Evolutionary conservation across 208 protist species (phyloP).

Genomic region (Acanthamoeba rhysodes): DNA sequence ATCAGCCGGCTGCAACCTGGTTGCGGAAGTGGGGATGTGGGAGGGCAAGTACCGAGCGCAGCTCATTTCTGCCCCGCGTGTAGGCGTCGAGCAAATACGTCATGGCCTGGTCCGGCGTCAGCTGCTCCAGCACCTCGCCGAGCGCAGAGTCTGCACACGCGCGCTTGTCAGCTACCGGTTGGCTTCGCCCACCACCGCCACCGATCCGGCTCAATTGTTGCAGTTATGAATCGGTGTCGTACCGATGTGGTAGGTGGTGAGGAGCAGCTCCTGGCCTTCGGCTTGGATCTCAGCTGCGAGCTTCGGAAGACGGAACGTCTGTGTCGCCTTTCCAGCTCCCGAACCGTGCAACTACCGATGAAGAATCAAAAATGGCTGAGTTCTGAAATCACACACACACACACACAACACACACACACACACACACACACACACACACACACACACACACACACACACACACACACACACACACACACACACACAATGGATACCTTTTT

Average conservation of each 20-base stretch:
- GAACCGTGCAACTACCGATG: background rate
- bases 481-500: background rate
- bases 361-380: background rate
- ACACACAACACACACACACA: no score
- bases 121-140: conserved; percentile 31
- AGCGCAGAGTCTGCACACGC: background rate
- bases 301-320: background rate
- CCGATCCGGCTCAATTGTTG: no score
- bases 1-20: background rate
- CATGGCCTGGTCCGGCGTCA: background rate
- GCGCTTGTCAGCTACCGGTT: background rate
- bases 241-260: conserved; percentile 9
- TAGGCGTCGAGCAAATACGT: conserved; percentile 36
- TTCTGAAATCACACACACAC: no score
- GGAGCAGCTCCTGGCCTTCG: conserved; percentile 6
- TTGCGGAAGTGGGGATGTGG: background rate
- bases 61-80: background rate
- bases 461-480: background rate
- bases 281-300: conserved; percentile 16
- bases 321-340: background rate
- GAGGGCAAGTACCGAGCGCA: background rate
- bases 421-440: no score
- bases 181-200: no score
- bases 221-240: background rate
- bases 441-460: background rate